These are phyloP conservation scores for Cicer pinnatifidum DNA, from an alignment of 306 rosid species.

Conservation along the genomic window DNA sequence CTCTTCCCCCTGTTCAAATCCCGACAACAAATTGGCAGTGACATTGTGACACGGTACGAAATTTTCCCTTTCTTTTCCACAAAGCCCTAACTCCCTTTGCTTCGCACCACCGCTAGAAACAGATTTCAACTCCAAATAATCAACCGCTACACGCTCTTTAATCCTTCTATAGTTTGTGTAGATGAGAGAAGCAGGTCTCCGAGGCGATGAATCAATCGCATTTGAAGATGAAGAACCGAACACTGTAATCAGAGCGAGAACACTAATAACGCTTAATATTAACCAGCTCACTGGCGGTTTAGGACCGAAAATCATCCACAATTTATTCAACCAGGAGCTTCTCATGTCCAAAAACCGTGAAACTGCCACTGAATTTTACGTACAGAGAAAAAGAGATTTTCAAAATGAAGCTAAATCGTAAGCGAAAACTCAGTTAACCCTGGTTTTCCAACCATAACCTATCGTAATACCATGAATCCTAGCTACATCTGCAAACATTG, in stretches of 20 bases:
- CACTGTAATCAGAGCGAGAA: conserved; percentile 73
- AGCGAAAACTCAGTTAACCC: conserved; percentile 49
- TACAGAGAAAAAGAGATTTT: conserved; percentile 23
- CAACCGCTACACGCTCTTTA: conserved; percentile 84
- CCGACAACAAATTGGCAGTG: conserved; percentile 66
- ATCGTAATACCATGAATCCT: conserved; percentile 54
- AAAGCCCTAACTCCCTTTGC: conserved; percentile 73
- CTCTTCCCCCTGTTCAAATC: conserved; percentile 84
- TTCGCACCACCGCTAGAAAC: conserved; percentile 64
- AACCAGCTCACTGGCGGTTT: conserved; percentile 82
- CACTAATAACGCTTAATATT: conserved; percentile 65
- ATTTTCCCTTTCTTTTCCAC: conserved; percentile 88
- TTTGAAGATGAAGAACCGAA: conserved; percentile 75
- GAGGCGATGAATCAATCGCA: conserved; percentile 54
- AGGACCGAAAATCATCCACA: conserved; percentile 63
- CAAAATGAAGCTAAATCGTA: conserved; percentile 47
- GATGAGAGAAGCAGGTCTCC: conserved; percentile 55
- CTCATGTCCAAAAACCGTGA: conserved; percentile 77
- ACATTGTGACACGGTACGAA: conserved; percentile 93
- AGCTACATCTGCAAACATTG: conserved; percentile 55
- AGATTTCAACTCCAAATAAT: conserved; percentile 78
- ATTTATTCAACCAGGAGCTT: conserved; percentile 81
- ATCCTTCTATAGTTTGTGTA: conserved; percentile 86
- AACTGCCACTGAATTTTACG: conserved; percentile 39
- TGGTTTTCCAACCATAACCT: conserved; percentile 58